These are phyloP conservation scores for Mycena epipterygia DNA, from an alignment of 768 basidiomycete genomes.

Conservation along the genomic window DNA sequence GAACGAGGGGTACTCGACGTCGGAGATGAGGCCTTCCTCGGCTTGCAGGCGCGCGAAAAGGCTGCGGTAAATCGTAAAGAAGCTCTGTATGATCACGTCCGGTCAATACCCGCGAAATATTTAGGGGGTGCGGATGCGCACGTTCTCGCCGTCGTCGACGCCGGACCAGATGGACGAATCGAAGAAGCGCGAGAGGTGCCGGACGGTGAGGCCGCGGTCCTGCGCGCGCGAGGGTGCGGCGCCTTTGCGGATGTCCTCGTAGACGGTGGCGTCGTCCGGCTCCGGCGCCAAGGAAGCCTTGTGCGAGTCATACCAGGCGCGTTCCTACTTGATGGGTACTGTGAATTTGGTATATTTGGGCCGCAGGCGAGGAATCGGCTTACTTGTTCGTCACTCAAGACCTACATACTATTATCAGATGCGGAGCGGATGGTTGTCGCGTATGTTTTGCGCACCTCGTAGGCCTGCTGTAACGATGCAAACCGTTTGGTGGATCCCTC, in stretches of 20 bases:
- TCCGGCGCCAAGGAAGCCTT: conserved; percentile 83
- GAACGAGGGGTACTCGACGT: conserved; percentile 81
- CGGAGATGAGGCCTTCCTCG: conserved; percentile 75
- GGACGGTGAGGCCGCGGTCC: conserved; percentile 83
- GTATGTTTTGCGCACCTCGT: conserved; percentile 75
- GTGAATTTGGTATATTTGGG: conserved; percentile 30
- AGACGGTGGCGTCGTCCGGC: conserved; percentile 86
- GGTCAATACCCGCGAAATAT: not conserved
- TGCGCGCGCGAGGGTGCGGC: conserved; percentile 63
- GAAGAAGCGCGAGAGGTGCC: conserved; percentile 89
- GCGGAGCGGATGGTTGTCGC: not conserved
- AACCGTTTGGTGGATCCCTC: conserved; percentile 92
- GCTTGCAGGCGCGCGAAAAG: conserved; percentile 86
- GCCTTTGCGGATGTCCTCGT: conserved; percentile 88
- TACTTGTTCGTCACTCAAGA: conserved; percentile 96
- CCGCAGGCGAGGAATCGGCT: conserved; percentile 39
- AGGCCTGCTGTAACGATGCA: conserved; percentile 92
- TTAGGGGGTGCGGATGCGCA: conserved; percentile 43
- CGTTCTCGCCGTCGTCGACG: conserved; percentile 74
- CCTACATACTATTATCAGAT: conserved; percentile 56
- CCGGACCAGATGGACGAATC: conserved; percentile 76
- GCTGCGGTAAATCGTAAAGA: conserved; percentile 90
- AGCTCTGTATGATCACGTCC: conserved; percentile 74
- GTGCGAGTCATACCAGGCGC: conserved; percentile 98
- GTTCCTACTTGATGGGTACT: conserved; percentile 75